Conservation (phyloP, 2,329 filamentous ascomycete genomes). For the Botrytis aclada region DNA sequence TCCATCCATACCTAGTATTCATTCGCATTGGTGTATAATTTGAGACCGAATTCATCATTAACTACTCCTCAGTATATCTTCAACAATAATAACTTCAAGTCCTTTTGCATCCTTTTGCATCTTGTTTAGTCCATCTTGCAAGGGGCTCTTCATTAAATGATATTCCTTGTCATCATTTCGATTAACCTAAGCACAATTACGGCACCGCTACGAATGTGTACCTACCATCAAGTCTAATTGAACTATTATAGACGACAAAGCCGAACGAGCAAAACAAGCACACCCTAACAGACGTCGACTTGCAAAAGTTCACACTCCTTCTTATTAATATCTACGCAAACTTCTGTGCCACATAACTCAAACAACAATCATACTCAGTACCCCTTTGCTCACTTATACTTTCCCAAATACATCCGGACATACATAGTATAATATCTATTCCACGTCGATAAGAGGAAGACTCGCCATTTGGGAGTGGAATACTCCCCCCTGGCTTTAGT, state of each 20-base stretch:
- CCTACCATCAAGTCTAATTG: not conserved
- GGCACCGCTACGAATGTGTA: not conserved
- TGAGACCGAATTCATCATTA: not conserved
- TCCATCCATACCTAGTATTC: not conserved
- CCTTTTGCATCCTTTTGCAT: not conserved
- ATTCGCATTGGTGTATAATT: not conserved
- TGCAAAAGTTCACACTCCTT: not conserved
- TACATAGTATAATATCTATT: conserved; percentile 1
- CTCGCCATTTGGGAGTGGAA: conserved; percentile 14
- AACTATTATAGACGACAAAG: not conserved
- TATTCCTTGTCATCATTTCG: conserved; percentile 15
- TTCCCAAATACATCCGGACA: conserved; percentile 5
- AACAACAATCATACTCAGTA: not conserved
- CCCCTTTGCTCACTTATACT: conserved; percentile 7
- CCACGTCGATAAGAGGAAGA: conserved; percentile 9
- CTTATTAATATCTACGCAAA: not conserved
- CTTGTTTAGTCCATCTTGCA: not conserved
- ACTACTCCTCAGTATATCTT: not conserved
- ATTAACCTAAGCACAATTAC: not conserved
- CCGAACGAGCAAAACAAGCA: conserved; percentile 1
- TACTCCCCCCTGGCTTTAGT: conserved; percentile 16
- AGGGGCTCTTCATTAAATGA: conserved; percentile 6
- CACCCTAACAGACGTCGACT: not conserved
- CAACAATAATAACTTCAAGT: not conserved
- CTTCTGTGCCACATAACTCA: not conserved